phyloP scores from a whole-genome alignment of 2,329 filamentous ascomycete genomes.

The Stachybotrys chlorohalonatus region DNA sequence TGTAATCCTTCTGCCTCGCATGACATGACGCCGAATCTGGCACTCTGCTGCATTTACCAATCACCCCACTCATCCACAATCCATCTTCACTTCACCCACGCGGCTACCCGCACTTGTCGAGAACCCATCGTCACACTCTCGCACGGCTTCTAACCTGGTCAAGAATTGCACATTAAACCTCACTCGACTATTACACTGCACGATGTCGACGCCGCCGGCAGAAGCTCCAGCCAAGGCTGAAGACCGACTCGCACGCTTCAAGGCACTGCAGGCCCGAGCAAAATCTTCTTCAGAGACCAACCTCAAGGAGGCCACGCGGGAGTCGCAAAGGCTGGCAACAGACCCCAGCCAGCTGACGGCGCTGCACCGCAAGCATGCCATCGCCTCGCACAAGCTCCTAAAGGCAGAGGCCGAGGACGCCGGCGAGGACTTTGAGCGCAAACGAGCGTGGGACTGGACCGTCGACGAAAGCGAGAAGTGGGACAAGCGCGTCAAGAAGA shows the following conservation, averaged over 20 bases:
- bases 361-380: conserved; percentile 76
- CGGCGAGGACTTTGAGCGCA: conserved; percentile 92
- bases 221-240: conserved; percentile 33
- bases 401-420: conserved; percentile 82
- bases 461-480: conserved; percentile 88
- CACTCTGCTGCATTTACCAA: too few species aligned
- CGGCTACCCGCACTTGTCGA: too few species aligned
- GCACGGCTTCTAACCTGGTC: too few species aligned
- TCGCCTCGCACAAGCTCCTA: conserved; percentile 84
- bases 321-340: conserved; percentile 69
- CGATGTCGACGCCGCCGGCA: neutral
- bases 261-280: conserved; percentile 73
- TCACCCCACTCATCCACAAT: too few species aligned
- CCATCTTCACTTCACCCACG: too few species aligned
- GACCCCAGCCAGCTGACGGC: conserved; percentile 70
- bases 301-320: conserved; percentile 72
- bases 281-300: conserved; percentile 66
- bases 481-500: conserved; percentile 87
- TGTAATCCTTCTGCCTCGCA: too few species aligned
- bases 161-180: too few species aligned
- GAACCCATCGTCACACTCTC: too few species aligned
- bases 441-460: conserved; percentile 98
- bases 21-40: too few species aligned
- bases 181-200: neutral
- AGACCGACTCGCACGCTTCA: conserved; percentile 74